Conservation (phyloP, 2,329 filamentous ascomycete species). For the Coniochaeta sp. region DNA sequence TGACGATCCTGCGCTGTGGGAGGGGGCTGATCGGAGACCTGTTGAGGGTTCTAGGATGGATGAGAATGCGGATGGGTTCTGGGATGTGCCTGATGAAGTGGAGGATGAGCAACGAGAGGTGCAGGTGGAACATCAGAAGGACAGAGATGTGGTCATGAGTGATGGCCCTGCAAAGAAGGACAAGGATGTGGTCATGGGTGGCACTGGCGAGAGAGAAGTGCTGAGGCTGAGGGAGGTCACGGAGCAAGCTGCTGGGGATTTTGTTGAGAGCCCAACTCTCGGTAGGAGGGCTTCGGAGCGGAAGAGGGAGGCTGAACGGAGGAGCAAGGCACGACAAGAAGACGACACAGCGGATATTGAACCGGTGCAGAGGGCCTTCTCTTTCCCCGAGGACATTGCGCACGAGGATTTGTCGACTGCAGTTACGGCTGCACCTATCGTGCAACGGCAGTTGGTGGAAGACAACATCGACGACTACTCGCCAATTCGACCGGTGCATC, state of each 20-base stretch:
- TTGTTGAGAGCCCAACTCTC: not conserved
- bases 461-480: constrained; percentile 9
- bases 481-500: constrained; percentile 5
- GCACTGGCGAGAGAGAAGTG: not conserved
- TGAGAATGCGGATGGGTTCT: constrained; percentile 21
- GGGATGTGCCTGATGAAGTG: constrained; percentile 12
- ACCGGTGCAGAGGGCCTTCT: constrained; percentile 17
- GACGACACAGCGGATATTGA: constrained; percentile 10
- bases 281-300: not conserved
- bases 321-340: not conserved
- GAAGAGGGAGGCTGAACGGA: not conserved
- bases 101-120: not conserved
- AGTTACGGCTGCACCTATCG: constrained; percentile 4
- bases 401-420: constrained; percentile 18
- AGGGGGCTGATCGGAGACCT: constrained; percentile 31
- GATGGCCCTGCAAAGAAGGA: not conserved
- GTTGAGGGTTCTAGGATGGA: constrained; percentile 17
- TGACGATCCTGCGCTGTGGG: constrained; percentile 36
- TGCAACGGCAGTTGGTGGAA: not conserved
- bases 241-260: not conserved
- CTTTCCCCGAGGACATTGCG: constrained; percentile 21
- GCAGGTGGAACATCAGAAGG: not conserved
- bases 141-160: constrained; percentile 1
- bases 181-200: not conserved
- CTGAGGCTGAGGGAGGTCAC: not conserved